Evolutionary conservation across 257 asterid species (phyloP).

Genomic region (Ehretia macrophylla): DNA sequence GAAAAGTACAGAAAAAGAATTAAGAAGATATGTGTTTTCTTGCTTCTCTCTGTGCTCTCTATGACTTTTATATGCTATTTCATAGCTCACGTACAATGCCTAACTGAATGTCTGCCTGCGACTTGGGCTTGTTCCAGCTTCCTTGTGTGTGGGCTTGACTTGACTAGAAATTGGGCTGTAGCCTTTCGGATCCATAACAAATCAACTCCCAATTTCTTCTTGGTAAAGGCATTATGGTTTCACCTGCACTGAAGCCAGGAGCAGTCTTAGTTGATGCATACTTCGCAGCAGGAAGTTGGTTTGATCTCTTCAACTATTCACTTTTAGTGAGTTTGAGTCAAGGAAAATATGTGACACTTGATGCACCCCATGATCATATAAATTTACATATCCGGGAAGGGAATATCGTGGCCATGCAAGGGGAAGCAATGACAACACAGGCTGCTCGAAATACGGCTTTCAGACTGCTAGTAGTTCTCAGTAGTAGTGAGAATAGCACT

Average conservation of each 20-base stretch:
- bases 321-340: constrained; percentile 8
- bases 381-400: constrained; percentile 35
- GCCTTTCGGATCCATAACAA: too few relatives aligned
- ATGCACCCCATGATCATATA: constrained; percentile 33
- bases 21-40: too few relatives aligned
- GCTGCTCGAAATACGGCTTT: constrained; percentile 33
- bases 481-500: constrained; percentile 26
- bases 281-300: constrained; percentile 46
- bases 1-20: too few relatives aligned
- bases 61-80: too few relatives aligned
- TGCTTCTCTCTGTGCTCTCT: too few relatives aligned
- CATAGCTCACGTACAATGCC: too few relatives aligned
- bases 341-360: constrained; percentile 27
- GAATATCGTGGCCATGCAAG: constrained; percentile 43
- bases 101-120: too few relatives aligned
- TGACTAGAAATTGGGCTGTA: too few relatives aligned
- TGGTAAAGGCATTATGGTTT: constrained; percentile 42
- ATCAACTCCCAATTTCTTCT: constrained; percentile 41
- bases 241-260: too few relatives aligned
- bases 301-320: constrained; percentile 36
- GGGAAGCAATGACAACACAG: constrained; percentile 38
- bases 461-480: constrained; percentile 32
- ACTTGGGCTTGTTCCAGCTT: too few relatives aligned
- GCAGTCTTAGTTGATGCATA: constrained; percentile 28
- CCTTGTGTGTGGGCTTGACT: too few relatives aligned